Percentiles rank a stretch among this genome's conserved stretches.
Evolutionary conservation across 164 flowering plant genomes (phyloP).

Genomic region (Vitis vinifera): ASM3070453v1 NC_081814.1:8491001-8491500

Average conservation of each 20-base stretch:
- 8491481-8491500: conserved; percentile 47
- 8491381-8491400: background rate
- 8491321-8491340: conserved; percentile 72
- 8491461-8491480: conserved; percentile 41
- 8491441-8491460: background rate
- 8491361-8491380: background rate
- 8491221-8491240: conserved; percentile 73
- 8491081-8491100: background rate
- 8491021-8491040: too few relatives aligned
- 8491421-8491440: too few relatives aligned
- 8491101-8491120: conserved; percentile 34
- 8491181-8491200: conserved; percentile 76
- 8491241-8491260: conserved; percentile 56
- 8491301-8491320: conserved; percentile 64
- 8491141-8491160: conserved; percentile 51
- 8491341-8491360: conserved; percentile 40
- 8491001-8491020: conserved; percentile 44
- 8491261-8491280: conserved; percentile 65
- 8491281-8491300: conserved; percentile 73
- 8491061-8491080: too few relatives aligned
- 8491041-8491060: background rate
- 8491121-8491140: conserved; percentile 54
- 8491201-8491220: conserved; percentile 58
- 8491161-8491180: conserved; percentile 66
- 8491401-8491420: too few relatives aligned